Conservation (phyloP, 2,329 filamentous ascomycete genomes). For the Aspergillus quadrilineatus region DNA sequence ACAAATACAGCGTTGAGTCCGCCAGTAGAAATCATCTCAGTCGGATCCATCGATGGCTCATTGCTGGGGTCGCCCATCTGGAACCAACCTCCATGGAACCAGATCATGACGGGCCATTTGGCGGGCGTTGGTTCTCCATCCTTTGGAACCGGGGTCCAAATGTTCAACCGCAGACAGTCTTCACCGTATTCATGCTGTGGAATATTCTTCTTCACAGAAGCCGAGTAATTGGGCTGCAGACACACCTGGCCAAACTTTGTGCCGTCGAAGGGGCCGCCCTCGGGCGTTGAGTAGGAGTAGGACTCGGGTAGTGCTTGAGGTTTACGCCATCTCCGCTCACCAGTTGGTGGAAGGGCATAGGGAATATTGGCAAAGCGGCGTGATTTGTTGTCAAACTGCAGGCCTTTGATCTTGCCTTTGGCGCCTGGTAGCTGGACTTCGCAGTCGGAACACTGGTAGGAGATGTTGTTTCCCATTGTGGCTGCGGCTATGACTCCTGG, state of each 20-base stretch:
- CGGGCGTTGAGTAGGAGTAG: constrained; percentile 26
- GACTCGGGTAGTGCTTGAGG: constrained; percentile 35
- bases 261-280: constrained; percentile 36
- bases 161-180: constrained; percentile 52
- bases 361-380: constrained; percentile 37
- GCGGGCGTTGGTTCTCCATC: constrained; percentile 6
- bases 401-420: constrained; percentile 17
- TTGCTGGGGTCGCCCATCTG: constrained; percentile 48
- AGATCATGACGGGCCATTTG: constrained; percentile 35
- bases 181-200: constrained; percentile 38
- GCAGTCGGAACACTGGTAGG: constrained; percentile 13
- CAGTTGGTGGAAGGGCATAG: constrained; percentile 43
- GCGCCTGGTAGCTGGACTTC: constrained; percentile 2
- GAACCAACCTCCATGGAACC: constrained; percentile 49
- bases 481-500: too few species aligned
- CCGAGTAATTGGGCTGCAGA: constrained; percentile 31
- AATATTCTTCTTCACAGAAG: constrained; percentile 9
- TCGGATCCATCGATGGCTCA: constrained; percentile 45
- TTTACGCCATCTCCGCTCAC: constrained; percentile 40
- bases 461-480: constrained; percentile 17
- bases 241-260: constrained; percentile 41
- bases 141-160: constrained; percentile 46
- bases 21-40: constrained; percentile 37
- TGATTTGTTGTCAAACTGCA: constrained; percentile 25
- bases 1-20: constrained; percentile 43